Conservation (phyloP, 129 eudicot species). For the Mikania micrantha region DNA sequence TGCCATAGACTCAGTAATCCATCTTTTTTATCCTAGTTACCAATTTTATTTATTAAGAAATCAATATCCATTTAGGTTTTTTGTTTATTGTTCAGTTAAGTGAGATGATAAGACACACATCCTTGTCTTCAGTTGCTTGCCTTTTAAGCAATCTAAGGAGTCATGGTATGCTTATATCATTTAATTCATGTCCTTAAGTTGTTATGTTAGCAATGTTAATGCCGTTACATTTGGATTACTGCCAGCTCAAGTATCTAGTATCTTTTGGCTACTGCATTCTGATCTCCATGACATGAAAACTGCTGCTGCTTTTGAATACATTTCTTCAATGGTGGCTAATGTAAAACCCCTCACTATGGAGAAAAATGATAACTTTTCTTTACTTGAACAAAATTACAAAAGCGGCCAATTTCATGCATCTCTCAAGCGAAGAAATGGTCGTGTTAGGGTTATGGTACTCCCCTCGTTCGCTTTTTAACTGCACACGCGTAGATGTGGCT, state of each 20-base stretch:
- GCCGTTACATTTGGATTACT: neutral
- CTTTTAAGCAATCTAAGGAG: constrained; percentile 73
- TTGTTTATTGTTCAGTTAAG: constrained; percentile 44
- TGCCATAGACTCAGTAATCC: constrained; percentile 84
- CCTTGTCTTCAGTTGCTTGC: constrained; percentile 61
- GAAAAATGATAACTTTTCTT: constrained; percentile 36
- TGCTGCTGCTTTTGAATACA: constrained; percentile 65
- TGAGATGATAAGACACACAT: constrained; percentile 68
- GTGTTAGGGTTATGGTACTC: constrained; percentile 70
- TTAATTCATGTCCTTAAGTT: neutral
- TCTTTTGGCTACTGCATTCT: constrained; percentile 71
- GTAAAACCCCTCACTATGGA: constrained; percentile 44
- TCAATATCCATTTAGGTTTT: neutral
- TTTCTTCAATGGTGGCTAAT: constrained; percentile 79
- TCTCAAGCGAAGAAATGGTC: constrained; percentile 89
- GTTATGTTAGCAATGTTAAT: neutral
- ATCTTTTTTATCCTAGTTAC: neutral
- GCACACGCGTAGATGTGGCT: neutral
- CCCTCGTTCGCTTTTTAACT: neutral
- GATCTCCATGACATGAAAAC: constrained; percentile 63
- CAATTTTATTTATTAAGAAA: neutral
- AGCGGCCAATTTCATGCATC: constrained; percentile 61
- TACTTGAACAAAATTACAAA: constrained; percentile 57
- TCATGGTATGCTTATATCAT: constrained; percentile 49
- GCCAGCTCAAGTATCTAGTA: constrained; percentile 75